Base-by-base conservation (phyloP, 495 filamentous ascomycete species). In the Aspergillus sparsus region DNA sequence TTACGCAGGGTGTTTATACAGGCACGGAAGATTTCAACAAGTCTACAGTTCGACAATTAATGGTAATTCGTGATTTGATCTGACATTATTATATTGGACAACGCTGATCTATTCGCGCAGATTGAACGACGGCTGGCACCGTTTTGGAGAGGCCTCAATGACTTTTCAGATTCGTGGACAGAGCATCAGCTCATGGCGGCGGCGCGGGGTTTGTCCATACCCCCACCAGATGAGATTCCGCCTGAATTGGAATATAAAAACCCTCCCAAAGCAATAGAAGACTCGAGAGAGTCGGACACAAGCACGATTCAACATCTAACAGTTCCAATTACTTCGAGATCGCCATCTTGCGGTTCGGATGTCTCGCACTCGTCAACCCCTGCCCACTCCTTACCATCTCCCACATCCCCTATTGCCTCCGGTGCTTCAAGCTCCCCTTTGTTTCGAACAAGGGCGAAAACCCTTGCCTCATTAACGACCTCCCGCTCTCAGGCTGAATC, bases 1-100 rank as follows among this genome's bases (percentile, higher is more conserved):
- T 98, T 41, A 98, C 94, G 0, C 86, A 96, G 72, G 94, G 94
- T 27, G 88, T 92, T 41, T 98, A 98, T 68, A 92, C 89, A 7
- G 90, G 93, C 4, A 78, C 85, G 15, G 94, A 98, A 72, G 94
- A 98, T 71, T 98, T 92, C 69, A 96, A 86, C 75, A 97, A 98
- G 70, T 78, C 80, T 42, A 80, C 93, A 34, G 94, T 98, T 44
- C 85, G 95, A 65, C 93, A 97, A 70, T 78, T 98, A 61, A 94
- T 96, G 87, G 92, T 96, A 79, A 65, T 81, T 46, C 42, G 21
- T 37, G 2, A 32, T 33, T 39, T 27, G 7, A 13, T 47, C n/a
- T 46, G 13, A 32, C 12, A 7, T 27, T 27, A 1, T 27, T 27
- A 13, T 34, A 11, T 41, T 51, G 46, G 61, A 59, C 18, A 45